phyloP scores from a whole-genome alignment of 148 eudicot genomes.

The Chenopodium suecicum region DNA sequence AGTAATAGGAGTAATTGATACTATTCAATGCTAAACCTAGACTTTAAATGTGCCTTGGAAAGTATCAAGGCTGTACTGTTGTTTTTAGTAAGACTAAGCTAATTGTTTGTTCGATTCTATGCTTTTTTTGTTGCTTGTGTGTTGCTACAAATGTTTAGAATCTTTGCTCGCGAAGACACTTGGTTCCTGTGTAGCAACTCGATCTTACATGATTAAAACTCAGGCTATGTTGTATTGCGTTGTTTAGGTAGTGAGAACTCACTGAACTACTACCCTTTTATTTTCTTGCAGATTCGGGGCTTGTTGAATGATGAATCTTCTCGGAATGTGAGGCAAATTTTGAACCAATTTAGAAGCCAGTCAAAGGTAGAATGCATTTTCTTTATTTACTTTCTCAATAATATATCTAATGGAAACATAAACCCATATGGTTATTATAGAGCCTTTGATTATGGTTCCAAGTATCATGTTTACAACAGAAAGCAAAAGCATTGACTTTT shows the following conservation, averaged over 20 bases:
- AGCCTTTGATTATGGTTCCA: background rate
- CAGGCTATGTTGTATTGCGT: background rate
- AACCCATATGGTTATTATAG: background rate
- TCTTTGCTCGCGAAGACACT: too few species aligned
- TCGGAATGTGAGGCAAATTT: background rate
- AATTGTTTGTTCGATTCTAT: background rate
- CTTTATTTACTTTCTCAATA: background rate
- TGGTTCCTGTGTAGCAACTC: too few species aligned
- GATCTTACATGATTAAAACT: background rate
- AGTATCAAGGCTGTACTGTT: background rate
- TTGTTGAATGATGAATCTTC: background rate
- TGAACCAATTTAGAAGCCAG: background rate
- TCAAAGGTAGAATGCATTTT: background rate
- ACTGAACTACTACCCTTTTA: background rate
- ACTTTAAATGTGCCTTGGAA: background rate
- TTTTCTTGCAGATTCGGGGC: background rate
- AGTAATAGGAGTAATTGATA: background rate
- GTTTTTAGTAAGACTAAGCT: background rate
- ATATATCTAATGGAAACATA: background rate
- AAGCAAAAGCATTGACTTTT: background rate
- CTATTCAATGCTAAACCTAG: background rate
- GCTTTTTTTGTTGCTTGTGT: background rate
- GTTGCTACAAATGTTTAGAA: background rate
- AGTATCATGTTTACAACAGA: background rate
- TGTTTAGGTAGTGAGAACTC: background rate